Conservation (phyloP, 208 protist genomes). For the Wallacemonas sp. region DNA sequence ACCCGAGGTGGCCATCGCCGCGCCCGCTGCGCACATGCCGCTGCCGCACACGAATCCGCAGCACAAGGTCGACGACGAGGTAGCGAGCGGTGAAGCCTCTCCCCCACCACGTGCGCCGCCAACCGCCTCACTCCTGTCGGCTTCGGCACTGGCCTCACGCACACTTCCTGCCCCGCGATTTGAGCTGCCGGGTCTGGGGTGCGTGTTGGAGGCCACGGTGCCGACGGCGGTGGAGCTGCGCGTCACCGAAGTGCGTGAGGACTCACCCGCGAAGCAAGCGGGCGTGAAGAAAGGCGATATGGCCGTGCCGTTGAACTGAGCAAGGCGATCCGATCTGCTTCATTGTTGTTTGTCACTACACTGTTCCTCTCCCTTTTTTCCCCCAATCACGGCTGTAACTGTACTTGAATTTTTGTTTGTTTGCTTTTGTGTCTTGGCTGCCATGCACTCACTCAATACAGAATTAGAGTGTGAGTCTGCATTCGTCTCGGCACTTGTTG, state of each 20-base stretch:
- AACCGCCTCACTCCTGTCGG: background rate
- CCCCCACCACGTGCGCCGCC: constrained; percentile 11
- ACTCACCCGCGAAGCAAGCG: background rate
- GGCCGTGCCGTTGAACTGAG: background rate
- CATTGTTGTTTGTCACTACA: too few relatives aligned
- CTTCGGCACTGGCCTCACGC: background rate
- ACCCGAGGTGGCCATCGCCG: background rate
- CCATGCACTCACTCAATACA: too few relatives aligned
- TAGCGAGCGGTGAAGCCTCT: background rate
- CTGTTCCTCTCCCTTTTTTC: background rate
- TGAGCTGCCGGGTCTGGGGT: background rate
- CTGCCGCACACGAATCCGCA: too few relatives aligned
- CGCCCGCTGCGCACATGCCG: too few relatives aligned
- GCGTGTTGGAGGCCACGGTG: background rate
- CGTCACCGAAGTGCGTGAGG: background rate
- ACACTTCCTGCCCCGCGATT: background rate
- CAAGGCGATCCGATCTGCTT: background rate
- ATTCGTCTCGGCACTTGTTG: too few relatives aligned
- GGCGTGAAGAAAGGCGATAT: background rate
- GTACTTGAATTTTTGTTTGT: background rate
- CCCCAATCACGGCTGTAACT: background rate
- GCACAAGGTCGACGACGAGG: background rate
- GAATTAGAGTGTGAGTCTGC: too few relatives aligned
- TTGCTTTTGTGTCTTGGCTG: constrained; percentile 8
- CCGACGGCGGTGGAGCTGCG: background rate